These are phyloP conservation scores for Ganoderma lingzhi DNA, from an alignment of 1,284 basidiomycete genomes.

Conservation along the genomic window DNA sequence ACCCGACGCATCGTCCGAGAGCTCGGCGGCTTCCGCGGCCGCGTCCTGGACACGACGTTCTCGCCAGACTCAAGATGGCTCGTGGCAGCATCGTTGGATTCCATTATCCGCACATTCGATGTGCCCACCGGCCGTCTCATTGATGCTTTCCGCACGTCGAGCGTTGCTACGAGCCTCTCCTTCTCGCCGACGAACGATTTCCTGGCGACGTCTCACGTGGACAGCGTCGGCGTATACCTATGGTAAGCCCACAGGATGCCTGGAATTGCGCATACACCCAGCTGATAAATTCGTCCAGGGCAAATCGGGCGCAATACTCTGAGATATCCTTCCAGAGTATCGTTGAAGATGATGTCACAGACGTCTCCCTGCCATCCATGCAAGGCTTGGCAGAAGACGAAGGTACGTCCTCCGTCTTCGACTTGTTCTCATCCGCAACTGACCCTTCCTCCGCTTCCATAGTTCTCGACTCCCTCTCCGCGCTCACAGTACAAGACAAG, in stretches of 20 bases:
- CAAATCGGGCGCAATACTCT: slow-evolving; percentile 93
- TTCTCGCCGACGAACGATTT: slow-evolving; percentile 98
- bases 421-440: background rate
- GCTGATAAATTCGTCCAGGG: slow-evolving; percentile 56
- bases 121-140: slow-evolving; percentile 93
- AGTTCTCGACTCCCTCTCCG: slow-evolving; percentile 74
- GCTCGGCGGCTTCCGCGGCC: slow-evolving; percentile 80
- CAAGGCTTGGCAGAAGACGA: slow-evolving; percentile 83
- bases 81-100: slow-evolving; percentile 88
- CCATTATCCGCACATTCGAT: slow-evolving; percentile 94
- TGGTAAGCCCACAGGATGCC: slow-evolving; percentile 62
- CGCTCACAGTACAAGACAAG: slow-evolving; percentile 61
- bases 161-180: slow-evolving; percentile 88
- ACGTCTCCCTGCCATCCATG: slow-evolving; percentile 83
- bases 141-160: slow-evolving; percentile 92
- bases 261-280: background rate
- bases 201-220: slow-evolving; percentile 93
- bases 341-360: slow-evolving; percentile 75
- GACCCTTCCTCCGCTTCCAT: slow-evolving; percentile 21
- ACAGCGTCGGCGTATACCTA: slow-evolving; percentile 92
- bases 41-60: slow-evolving; percentile 88
- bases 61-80: slow-evolving; percentile 96
- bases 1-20: slow-evolving; percentile 90
- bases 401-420: slow-evolving; percentile 46
- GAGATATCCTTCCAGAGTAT: slow-evolving; percentile 83